These are phyloP conservation scores for Effrenium voratum DNA, from an alignment of 73 alveolate species.

Conservation along the genomic window DNA sequence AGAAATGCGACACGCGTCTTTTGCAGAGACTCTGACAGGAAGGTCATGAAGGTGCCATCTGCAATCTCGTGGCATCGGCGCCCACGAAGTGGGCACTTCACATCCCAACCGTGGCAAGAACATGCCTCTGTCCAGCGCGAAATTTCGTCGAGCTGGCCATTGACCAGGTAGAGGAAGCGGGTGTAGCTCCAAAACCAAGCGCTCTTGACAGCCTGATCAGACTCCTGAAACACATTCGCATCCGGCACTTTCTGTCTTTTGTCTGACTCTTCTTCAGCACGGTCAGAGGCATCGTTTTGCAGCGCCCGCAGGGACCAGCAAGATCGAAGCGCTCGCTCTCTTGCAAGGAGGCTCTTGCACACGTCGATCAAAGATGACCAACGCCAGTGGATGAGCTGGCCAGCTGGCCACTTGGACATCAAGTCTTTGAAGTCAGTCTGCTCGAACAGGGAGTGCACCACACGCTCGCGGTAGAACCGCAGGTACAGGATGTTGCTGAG, in stretches of 20 bases:
- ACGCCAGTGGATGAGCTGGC: slow-evolving; percentile 16
- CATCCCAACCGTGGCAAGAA: neutral
- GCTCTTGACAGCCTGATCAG: neutral
- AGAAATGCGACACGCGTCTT: neutral
- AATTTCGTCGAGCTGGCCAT: neutral
- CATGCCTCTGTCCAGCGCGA: neutral
- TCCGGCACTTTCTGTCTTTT: neutral
- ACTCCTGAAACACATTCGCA: neutral
- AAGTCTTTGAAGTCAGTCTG: neutral
- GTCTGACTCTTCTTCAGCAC: neutral
- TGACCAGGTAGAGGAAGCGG: neutral
- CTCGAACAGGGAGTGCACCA: neutral
- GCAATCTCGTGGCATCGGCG: slow-evolving; percentile 33
- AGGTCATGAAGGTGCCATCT: neutral
- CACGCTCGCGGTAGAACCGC: neutral
- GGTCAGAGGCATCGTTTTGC: neutral
- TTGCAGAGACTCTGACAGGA: neutral
- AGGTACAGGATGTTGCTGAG: neutral
- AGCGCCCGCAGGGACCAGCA: neutral
- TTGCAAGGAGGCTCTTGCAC: neutral
- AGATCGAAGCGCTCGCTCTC: neutral
- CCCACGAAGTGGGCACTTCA: neutral
- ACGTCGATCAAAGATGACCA: neutral
- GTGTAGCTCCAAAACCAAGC: neutral
- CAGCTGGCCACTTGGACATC: neutral